phyloP scores from a whole-genome alignment of 73 alveolate species.

The Symbiodinium natans region DNA sequence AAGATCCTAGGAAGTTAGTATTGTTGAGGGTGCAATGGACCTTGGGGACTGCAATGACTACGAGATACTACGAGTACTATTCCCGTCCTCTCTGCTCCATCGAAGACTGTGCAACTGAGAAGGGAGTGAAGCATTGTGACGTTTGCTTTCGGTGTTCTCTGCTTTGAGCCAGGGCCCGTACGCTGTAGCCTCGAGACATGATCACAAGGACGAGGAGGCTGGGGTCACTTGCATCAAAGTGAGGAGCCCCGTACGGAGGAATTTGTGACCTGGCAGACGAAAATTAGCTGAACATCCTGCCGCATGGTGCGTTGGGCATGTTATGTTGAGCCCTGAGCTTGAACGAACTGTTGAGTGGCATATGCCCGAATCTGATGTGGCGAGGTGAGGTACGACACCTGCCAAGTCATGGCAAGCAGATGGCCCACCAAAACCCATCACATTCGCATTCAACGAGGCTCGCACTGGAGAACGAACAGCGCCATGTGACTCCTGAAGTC shows the following conservation, averaged over 20 bases:
- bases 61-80: too few species aligned
- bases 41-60: too few species aligned
- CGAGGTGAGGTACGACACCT: constrained; percentile 68
- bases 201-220: constrained; percentile 57
- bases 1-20: too few species aligned
- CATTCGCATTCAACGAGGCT: neutral
- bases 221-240: constrained; percentile 50
- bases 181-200: constrained; percentile 51
- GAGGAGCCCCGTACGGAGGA: constrained; percentile 75
- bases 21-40: too few species aligned
- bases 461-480: constrained; percentile 56
- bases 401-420: neutral
- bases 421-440: neutral
- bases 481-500: constrained; percentile 28
- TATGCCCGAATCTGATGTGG: constrained; percentile 57
- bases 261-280: constrained; percentile 14
- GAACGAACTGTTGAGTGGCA: constrained; percentile 44
- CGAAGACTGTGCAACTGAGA: constrained; percentile 27
- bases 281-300: too few species aligned
- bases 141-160: neutral
- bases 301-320: too few species aligned
- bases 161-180: neutral
- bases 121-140: neutral
- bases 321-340: neutral
- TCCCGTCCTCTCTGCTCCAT: constrained; percentile 68